Percentiles rank a stretch among this genome's conserved stretches.
These are phyloP conservation scores for Trametes versicolor DNA, from an alignment of 1,284 basidiomycete species.

Conservation along the genomic window DNA sequence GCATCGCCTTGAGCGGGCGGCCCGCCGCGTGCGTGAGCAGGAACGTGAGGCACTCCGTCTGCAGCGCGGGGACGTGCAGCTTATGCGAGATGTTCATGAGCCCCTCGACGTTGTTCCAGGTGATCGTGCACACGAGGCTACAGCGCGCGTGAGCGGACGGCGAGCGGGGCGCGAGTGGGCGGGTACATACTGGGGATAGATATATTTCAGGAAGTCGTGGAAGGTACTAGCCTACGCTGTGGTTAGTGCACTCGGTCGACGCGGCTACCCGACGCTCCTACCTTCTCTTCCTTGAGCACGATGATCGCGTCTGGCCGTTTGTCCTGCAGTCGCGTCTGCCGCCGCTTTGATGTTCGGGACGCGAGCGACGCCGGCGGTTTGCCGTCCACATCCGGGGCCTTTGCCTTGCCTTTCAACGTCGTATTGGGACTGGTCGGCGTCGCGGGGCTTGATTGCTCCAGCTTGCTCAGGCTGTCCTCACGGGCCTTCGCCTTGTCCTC, in stretches of 20 bases:
- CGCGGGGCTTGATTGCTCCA: constrained; percentile 37
- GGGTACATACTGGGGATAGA: constrained; percentile 80
- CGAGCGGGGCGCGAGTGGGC: not conserved
- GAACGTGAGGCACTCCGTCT: constrained; percentile 85
- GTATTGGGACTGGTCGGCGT: constrained; percentile 28
- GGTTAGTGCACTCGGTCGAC: not conserved
- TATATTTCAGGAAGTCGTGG: constrained; percentile 87
- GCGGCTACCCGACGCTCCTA: constrained; percentile 41
- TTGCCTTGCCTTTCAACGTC: constrained; percentile 24
- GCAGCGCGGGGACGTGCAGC: constrained; percentile 83
- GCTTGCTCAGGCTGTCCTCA: constrained; percentile 46
- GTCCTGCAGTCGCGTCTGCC: constrained; percentile 30
- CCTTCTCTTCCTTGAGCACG: constrained; percentile 84
- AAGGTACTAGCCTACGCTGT: constrained; percentile 72
- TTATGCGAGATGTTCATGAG: constrained; percentile 89
- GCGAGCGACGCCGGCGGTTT: constrained; percentile 10
- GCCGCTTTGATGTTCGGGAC: constrained; percentile 5
- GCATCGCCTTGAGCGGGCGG: constrained; percentile 89
- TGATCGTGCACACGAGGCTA: constrained; percentile 89
- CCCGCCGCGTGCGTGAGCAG: constrained; percentile 92
- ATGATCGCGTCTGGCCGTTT: constrained; percentile 79
- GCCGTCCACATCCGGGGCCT: constrained; percentile 28
- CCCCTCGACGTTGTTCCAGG: constrained; percentile 93
- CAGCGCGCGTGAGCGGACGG: not conserved
- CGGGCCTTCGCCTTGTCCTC: constrained; percentile 45